Conservation (phyloP, 768 basidiomycete species). For the Termitomyces sp. region DNA sequence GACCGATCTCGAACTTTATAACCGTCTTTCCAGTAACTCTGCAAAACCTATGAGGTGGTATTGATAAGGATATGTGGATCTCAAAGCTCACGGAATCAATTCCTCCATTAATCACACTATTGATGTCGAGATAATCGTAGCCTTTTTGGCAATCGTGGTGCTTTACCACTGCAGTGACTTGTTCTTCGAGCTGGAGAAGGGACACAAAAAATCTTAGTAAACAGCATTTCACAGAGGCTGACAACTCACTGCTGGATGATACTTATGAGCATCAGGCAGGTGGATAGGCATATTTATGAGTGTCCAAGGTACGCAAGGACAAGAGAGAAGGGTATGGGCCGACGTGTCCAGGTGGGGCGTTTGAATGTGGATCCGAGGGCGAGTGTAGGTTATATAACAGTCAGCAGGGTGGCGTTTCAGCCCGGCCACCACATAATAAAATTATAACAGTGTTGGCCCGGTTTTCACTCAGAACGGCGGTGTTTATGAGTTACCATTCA, state of each 20-base stretch:
- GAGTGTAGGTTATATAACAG: not conserved
- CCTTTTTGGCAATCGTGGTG: conserved; percentile 5
- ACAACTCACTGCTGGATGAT: conserved; percentile 7
- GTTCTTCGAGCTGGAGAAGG: conserved; percentile 6
- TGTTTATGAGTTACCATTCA: not conserved
- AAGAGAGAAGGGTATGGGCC: not conserved
- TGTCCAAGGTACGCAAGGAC: not conserved
- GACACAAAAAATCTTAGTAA: not conserved
- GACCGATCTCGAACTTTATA: conserved; percentile 5
- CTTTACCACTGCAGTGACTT: conserved; percentile 7
- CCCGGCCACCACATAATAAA: conserved; percentile 3
- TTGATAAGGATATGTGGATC: not conserved
- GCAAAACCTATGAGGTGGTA: not conserved
- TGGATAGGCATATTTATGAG: conserved; percentile 7
- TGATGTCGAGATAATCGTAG: conserved; percentile 11
- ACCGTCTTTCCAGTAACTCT: conserved; percentile 12
- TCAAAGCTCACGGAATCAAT: conserved; percentile 5
- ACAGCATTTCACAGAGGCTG: not conserved
- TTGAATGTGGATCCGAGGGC: not conserved
- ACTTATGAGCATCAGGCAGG: conserved; percentile 11
- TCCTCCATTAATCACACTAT: conserved; percentile 7
- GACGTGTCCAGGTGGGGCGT: conserved; percentile 1
- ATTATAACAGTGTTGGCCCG: not conserved
- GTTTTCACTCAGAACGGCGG: not conserved
- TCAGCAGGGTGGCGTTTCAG: conserved; percentile 1